Evolutionary conservation across 2,329 filamentous ascomycete species (phyloP).

Genomic region (Coniella vitis): DNA sequence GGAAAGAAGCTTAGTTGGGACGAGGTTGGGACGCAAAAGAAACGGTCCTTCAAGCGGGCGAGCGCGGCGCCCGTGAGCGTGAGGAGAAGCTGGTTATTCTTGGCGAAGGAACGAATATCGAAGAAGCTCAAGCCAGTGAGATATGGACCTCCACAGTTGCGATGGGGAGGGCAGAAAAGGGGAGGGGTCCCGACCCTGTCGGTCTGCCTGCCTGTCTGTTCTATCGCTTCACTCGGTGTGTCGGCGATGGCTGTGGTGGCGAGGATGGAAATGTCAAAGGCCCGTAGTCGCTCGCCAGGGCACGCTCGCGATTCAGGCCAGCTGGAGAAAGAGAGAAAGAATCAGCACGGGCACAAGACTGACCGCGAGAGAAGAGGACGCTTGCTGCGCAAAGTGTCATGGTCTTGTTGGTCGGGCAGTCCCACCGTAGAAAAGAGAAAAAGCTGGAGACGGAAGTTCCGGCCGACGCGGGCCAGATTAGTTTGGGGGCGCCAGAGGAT

Average conservation of each 20-base stretch:
- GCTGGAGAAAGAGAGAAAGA: constrained; percentile 16
- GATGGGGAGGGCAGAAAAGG: constrained; percentile 1
- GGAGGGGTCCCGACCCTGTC: neutral
- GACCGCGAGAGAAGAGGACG: constrained; percentile 10
- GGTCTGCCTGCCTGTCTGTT: neutral
- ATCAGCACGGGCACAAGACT: constrained; percentile 9
- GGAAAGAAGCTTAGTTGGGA: too few relatives aligned
- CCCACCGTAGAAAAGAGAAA: constrained; percentile 1
- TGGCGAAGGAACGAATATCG: constrained; percentile 3
- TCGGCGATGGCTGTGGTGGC: neutral
- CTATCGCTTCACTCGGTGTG: too few relatives aligned
- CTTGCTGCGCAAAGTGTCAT: constrained; percentile 8
- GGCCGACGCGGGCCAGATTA: constrained; percentile 2
- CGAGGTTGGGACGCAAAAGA: too few relatives aligned
- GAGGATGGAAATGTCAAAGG: neutral
- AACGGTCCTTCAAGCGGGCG: neutral
- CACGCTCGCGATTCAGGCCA: constrained; percentile 10
- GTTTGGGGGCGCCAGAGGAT: neutral
- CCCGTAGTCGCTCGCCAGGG: constrained; percentile 1
- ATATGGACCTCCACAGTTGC: constrained; percentile 5
- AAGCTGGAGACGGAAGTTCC: constrained; percentile 5
- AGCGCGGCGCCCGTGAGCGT: constrained; percentile 3
- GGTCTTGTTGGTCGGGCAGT: constrained; percentile 5
- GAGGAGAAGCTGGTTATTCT: too few relatives aligned
- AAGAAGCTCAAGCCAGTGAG: constrained; percentile 14